phyloP scores from a whole-genome alignment of 768 basidiomycete genomes.

The Psilocybe tampanensis region DNA sequence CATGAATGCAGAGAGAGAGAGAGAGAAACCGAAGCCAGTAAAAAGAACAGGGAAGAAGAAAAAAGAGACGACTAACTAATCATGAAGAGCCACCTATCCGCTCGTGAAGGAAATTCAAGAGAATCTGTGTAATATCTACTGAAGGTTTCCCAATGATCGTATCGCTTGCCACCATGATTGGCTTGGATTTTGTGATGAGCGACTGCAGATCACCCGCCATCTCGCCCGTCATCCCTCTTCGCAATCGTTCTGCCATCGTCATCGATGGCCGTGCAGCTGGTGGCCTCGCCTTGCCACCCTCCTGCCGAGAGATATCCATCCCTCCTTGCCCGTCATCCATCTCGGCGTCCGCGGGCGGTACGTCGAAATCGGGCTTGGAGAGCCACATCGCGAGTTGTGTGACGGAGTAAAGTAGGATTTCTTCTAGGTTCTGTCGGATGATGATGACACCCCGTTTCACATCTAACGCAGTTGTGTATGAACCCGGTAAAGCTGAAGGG shows the following conservation, averaged over 20 bases:
- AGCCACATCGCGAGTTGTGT: constrained; percentile 84
- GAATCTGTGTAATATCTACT: constrained; percentile 61
- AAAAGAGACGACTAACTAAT: too few species aligned
- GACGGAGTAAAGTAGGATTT: constrained; percentile 66
- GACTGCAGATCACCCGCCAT: constrained; percentile 73
- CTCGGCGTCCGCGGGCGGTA: constrained; percentile 41
- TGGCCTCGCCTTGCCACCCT: constrained; percentile 30
- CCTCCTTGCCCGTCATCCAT: constrained; percentile 40
- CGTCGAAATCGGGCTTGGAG: constrained; percentile 70
- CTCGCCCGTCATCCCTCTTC: constrained; percentile 81
- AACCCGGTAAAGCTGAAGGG: constrained; percentile 25
- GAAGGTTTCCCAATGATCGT: constrained; percentile 44
- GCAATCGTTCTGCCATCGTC: constrained; percentile 63
- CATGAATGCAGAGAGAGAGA: constrained; percentile 6
- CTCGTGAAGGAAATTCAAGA: constrained; percentile 67
- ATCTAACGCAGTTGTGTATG: constrained; percentile 39
- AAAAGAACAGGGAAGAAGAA: too few species aligned
- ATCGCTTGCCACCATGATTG: constrained; percentile 63
- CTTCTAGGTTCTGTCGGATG: constrained; percentile 66
- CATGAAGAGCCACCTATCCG: constrained; percentile 48
- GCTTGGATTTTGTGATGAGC: constrained; percentile 65
- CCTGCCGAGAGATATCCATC: constrained; percentile 31
- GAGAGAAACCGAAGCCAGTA: constrained; percentile 9
- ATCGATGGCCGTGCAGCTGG: constrained; percentile 46
- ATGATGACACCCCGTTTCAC: constrained; percentile 62